A percentile compares a stretch with the other conserved stretches of the same genome.
Conservation (phyloP, 2,329 filamentous ascomycete genomes). For the Claviceps sp. region DNA sequence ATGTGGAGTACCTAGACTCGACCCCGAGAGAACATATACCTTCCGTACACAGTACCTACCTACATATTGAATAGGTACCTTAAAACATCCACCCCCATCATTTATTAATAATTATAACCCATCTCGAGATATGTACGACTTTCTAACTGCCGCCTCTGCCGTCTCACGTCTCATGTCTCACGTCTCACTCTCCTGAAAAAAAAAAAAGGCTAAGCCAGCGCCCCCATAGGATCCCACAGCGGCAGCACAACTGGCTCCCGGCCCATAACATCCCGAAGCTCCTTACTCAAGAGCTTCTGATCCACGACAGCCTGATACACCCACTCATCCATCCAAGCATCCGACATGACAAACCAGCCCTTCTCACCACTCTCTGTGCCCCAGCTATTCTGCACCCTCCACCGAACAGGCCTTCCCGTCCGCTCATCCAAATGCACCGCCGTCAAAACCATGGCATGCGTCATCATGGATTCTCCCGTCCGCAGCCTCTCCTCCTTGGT, state of each 20-base stretch:
- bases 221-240: slow-evolving; percentile 71
- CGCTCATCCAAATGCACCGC: slow-evolving; percentile 63
- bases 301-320: slow-evolving; percentile 80
- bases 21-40: no score
- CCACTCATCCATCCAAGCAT: slow-evolving; percentile 68
- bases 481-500: slow-evolving; percentile 61
- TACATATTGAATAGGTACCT: no score
- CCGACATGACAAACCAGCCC: slow-evolving; percentile 84
- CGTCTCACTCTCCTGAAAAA: no score
- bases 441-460: slow-evolving; percentile 84
- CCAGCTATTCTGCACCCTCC: slow-evolving; percentile 85
- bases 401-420: slow-evolving; percentile 51
- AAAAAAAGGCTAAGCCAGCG: slow-evolving; percentile 56
- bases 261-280: slow-evolving; percentile 56
- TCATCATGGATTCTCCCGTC: slow-evolving; percentile 71
- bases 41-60: no score
- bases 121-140: no score
- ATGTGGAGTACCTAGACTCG: no score
- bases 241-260: slow-evolving; percentile 59
- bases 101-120: no score
- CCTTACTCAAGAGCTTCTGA: slow-evolving; percentile 48
- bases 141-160: no score
- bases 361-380: slow-evolving; percentile 51
- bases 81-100: no score
- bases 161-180: no score